phyloP scores from a whole-genome alignment of 2,329 filamentous ascomycete species.

The Talaromyces rugulosus region DNA sequence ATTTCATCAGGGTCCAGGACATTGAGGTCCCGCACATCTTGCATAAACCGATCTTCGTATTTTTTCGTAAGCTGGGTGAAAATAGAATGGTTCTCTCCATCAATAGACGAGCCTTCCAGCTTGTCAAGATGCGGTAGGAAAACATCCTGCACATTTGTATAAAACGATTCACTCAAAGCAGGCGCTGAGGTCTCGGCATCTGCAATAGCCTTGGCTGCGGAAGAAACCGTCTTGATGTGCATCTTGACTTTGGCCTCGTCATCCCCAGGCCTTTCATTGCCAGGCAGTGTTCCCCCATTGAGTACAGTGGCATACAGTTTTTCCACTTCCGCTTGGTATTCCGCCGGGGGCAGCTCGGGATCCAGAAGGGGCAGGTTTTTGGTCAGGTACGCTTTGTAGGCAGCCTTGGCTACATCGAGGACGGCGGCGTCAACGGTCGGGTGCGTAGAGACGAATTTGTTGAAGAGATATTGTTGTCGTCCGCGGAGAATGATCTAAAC shows the following conservation, averaged over 20 bases:
- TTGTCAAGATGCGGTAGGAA: conserved; percentile 78
- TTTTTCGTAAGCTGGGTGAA: conserved; percentile 82
- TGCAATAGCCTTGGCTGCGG: conserved; percentile 50
- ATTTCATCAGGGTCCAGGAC: conserved; percentile 76
- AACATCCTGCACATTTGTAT: conserved; percentile 60
- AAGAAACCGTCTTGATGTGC: conserved; percentile 65
- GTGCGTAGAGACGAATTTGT: conserved; percentile 59
- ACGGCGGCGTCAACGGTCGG: conserved; percentile 42
- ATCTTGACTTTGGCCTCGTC: conserved; percentile 85
- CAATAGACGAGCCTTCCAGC: conserved; percentile 53
- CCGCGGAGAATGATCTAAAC: conserved; percentile 59
- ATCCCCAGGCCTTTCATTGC: conserved; percentile 59
- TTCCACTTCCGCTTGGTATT: conserved; percentile 46
- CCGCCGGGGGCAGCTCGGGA: conserved; percentile 40
- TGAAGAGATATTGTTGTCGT: conserved; percentile 73
- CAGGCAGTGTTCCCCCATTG: conserved; percentile 51
- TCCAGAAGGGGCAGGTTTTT: conserved; percentile 61
- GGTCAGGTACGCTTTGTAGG: conserved; percentile 56
- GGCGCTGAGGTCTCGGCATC: conserved; percentile 24
- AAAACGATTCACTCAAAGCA: conserved; percentile 46
- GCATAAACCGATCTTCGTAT: conserved; percentile 82
- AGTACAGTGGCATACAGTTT: conserved; percentile 53
- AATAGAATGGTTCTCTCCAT: conserved; percentile 63
- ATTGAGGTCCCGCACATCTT: conserved; percentile 83
- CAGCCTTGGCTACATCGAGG: conserved; percentile 46